Evolutionary conservation across 176 grass and related monocot genomes (phyloP).

Genomic region (Urochloa ruziziensis): DNA sequence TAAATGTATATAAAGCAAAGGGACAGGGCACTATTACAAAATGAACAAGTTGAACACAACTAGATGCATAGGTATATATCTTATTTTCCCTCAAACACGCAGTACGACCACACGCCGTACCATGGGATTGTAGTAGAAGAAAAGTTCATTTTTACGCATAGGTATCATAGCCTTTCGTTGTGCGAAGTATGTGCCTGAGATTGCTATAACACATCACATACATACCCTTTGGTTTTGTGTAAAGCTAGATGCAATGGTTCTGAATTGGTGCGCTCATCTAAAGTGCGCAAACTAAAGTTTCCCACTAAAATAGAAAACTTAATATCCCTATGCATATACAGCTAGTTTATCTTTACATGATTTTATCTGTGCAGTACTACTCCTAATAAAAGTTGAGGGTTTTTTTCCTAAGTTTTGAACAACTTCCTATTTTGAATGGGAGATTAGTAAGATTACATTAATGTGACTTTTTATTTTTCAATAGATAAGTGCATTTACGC

Average conservation of each 20-base stretch:
- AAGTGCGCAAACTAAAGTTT: neutral
- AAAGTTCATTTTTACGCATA: neutral
- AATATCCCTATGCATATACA: neutral
- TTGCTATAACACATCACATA: neutral
- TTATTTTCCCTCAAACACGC: neutral
- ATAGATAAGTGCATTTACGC: neutral
- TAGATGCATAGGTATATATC: neutral
- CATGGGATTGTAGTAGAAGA: neutral
- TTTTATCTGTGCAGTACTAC: neutral
- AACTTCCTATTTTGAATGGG: neutral
- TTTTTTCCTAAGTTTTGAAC: too few relatives aligned
- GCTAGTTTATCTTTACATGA: neutral
- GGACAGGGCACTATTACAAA: neutral
- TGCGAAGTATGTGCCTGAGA: neutral
- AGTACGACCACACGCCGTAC: neutral
- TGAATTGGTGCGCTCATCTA: too few relatives aligned
- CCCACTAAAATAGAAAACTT: neutral
- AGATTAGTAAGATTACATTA: neutral
- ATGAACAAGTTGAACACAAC: neutral
- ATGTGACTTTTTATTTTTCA: neutral
- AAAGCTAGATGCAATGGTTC: too few relatives aligned
- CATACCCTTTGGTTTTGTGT: too few relatives aligned
- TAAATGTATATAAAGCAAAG: neutral
- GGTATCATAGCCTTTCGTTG: neutral
- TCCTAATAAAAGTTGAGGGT: neutral